These are phyloP conservation scores for Boletus rufocinnamomeus DNA, from an alignment of 768 basidiomycete species.

Conservation along the genomic window DNA sequence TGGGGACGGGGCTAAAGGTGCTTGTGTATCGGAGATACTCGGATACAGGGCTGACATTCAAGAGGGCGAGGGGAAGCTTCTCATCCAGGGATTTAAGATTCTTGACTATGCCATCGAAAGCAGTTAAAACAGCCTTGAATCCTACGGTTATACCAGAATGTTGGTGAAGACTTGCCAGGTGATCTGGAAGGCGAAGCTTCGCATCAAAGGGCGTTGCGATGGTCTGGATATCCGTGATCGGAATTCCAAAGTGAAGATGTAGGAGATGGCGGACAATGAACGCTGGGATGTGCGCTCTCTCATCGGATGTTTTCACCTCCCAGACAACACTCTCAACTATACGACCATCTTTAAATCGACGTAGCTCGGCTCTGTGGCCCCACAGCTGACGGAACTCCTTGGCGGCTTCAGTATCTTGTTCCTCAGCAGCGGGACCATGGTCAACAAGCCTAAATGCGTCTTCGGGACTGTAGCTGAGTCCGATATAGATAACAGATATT, in stretches of 20 bases:
- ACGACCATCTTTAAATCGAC: conserved; percentile 94
- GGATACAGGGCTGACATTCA: conserved; percentile 74
- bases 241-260: conserved; percentile 71
- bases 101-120: conserved; percentile 80
- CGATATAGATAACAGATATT: conserved; percentile 59
- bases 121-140: conserved; percentile 71
- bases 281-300: conserved; percentile 74
- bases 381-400: conserved; percentile 80
- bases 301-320: conserved; percentile 81
- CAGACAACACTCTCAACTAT: conserved; percentile 96
- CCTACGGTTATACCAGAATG: conserved; percentile 46
- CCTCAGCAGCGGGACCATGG: conserved; percentile 81
- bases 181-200: conserved; percentile 58
- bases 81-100: conserved; percentile 72
- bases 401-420: conserved; percentile 49
- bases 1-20: conserved; percentile 76
- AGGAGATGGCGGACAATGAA: conserved; percentile 78
- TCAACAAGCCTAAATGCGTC: conserved; percentile 87
- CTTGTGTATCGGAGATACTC: conserved; percentile 81
- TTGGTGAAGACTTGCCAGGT: conserved; percentile 44
- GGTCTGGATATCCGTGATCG: conserved; percentile 48
- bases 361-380: conserved; percentile 89
- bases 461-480: conserved; percentile 70
- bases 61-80: conserved; percentile 73
- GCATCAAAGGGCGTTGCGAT: conserved; percentile 63